A percentile compares a stretch with the other conserved stretches of the same genome.
These are phyloP conservation scores for Ophiostoma sp. DNA, from an alignment of 2,329 filamentous ascomycete genomes.

Conservation along the genomic window DNA sequence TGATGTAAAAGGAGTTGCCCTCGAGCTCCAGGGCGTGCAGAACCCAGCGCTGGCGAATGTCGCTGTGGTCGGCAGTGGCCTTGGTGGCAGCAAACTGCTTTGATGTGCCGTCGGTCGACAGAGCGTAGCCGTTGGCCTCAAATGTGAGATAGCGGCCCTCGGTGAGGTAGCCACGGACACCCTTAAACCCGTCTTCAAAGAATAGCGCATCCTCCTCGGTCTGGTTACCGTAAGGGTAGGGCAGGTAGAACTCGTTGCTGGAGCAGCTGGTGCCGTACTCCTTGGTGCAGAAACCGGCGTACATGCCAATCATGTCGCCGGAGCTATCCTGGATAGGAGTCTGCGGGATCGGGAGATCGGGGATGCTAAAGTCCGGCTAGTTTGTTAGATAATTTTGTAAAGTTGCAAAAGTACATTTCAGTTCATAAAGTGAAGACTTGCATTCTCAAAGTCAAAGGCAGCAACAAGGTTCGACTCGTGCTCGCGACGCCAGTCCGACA, in stretches of 20 bases:
- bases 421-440: constrained; percentile 16
- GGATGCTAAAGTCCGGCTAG: constrained; percentile 45
- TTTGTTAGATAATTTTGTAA: background rate
- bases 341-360: constrained; percentile 41
- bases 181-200: constrained; percentile 52
- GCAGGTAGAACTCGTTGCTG: constrained; percentile 22
- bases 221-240: constrained; percentile 44
- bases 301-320: constrained; percentile 42
- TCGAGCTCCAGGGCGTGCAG: constrained; percentile 38
- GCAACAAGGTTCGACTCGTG: constrained; percentile 30
- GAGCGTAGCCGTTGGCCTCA: constrained; percentile 42
- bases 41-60: constrained; percentile 45
- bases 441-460: constrained; percentile 31
- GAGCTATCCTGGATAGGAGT: constrained; percentile 39
- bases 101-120: constrained; percentile 35
- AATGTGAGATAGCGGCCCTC: constrained; percentile 52
- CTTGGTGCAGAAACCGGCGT: constrained; percentile 38
- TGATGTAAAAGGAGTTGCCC: constrained; percentile 31
- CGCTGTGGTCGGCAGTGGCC: constrained; percentile 37
- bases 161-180: constrained; percentile 46
- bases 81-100: constrained; percentile 27
- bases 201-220: constrained; percentile 38
- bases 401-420: background rate
- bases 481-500: constrained; percentile 31
- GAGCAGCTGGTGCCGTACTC: constrained; percentile 35